Base-by-base conservation (phyloP, 768 basidiomycete species). In the Auriscalpium orientale region DNA sequence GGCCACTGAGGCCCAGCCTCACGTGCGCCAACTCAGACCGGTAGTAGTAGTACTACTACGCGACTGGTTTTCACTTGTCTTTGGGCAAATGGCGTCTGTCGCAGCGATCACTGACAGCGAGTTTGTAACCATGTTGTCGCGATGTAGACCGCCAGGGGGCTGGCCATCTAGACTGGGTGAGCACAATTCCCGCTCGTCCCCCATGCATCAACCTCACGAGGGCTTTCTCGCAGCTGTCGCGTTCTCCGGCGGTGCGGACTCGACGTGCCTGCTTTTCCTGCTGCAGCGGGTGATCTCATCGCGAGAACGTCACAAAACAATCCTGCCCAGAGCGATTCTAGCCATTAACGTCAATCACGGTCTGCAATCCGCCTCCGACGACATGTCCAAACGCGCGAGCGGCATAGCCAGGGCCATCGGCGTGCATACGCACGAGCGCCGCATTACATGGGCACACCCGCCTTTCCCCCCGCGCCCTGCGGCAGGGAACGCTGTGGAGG, bases 181-280 rank as follows among this genome's bases (percentile, higher is more conserved):
- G 70, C 59, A 56, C 21, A 0, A 22, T 11, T 11, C 11, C 22
- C 34, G 54, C 18, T 47, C 8, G 43, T 33, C n/a, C 43, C 11
- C 5, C 18, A 8, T 36, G n/a, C 18, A 49, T 49, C 40, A 34
- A 21, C 47, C 18, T 58, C 22, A 16, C n/a, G n/a, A n/a, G n/a
- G 36, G 11, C 43, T 38, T 20, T n/a, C 51, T 53, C 13, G 21
- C 54, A 89, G 91, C 79, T 37, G 78, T 91, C 46, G 89, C 85
- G 20, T 84, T 83, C 67, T 92, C 91, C 11, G 91, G 87, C 8
- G 91, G 91, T 2, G 81, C 89, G 10, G 91, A 93, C 67, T 93
- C 91, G 3, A 82, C 85, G 0, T 89, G 87, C 66, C 74, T 93
- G 6, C 73, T 91, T 15, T 89, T 82, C 63, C 78, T 92, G 13